Evolutionary conservation across 1,139 yeast genomes (phyloP).

Genomic region (Taphrina deformans): DNA sequence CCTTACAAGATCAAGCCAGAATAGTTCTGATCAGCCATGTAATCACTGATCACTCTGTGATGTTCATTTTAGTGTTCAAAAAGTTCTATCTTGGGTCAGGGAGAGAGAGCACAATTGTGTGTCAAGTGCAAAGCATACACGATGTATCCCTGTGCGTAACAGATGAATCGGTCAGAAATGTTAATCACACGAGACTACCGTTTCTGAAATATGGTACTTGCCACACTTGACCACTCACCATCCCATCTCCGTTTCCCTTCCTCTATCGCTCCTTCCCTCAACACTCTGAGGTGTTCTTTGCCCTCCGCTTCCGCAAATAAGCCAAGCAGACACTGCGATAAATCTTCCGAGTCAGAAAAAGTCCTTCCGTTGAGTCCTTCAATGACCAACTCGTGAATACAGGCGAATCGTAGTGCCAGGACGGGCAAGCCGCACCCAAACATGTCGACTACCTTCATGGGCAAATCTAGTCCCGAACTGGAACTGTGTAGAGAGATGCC

Average conservation of each 20-base stretch:
- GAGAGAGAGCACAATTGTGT: too few relatives aligned
- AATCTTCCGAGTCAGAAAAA: slow-evolving; percentile 42
- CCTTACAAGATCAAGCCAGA: too few relatives aligned
- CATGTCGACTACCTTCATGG: slow-evolving; percentile 96
- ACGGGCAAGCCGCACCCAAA: slow-evolving; percentile 97
- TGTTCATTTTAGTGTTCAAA: too few relatives aligned
- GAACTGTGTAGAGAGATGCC: slow-evolving; percentile 91
- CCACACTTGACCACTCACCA: slow-evolving; percentile 59
- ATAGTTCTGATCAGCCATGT: too few relatives aligned
- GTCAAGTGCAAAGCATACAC: too few relatives aligned
- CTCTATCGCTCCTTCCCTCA: slow-evolving; percentile 66
- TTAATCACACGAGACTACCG: background rate
- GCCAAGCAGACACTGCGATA: slow-evolving; percentile 49
- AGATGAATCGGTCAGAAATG: too few relatives aligned
- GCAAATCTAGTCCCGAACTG: slow-evolving; percentile 89
- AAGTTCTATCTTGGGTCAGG: too few relatives aligned
- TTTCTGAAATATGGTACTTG: slow-evolving; percentile 10
- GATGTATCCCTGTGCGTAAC: too few relatives aligned
- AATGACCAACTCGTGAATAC: slow-evolving; percentile 46
- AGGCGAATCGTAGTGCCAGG: slow-evolving; percentile 70
- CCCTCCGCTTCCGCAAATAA: slow-evolving; percentile 49
- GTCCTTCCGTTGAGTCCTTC: slow-evolving; percentile 49
- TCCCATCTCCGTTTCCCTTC: slow-evolving; percentile 76
- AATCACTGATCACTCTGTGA: too few relatives aligned
- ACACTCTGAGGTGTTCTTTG: slow-evolving; percentile 41